Percentiles rank a stretch among this genome's conserved stretches.
phyloP scores from a whole-genome alignment of 2,329 filamentous ascomycete species.

The Pseudogymnoascus sp. region DNA sequence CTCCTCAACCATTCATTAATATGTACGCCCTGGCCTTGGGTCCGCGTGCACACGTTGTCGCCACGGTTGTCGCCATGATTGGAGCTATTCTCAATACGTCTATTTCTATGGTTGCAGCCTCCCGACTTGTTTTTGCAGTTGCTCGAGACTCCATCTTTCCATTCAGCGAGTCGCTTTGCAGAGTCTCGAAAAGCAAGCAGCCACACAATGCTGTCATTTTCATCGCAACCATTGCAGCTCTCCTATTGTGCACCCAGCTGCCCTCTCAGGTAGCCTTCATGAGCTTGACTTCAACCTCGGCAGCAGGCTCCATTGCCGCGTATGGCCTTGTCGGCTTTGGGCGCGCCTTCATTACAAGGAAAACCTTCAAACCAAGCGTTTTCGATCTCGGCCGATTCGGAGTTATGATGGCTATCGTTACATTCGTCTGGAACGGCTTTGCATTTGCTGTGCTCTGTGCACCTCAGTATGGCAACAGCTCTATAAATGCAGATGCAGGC shows the following conservation, averaged over 20 bases:
- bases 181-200: slow-evolving; percentile 12
- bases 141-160: slow-evolving; percentile 12
- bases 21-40: slow-evolving; percentile 17
- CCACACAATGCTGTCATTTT: slow-evolving; percentile 13
- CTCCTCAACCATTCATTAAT: slow-evolving; percentile 24
- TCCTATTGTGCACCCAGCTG: slow-evolving; percentile 12
- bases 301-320: slow-evolving; percentile 11
- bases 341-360: slow-evolving; percentile 13
- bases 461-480: slow-evolving; percentile 12
- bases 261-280: slow-evolving; percentile 12
- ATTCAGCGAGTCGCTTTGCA: slow-evolving; percentile 9
- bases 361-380: slow-evolving; percentile 11
- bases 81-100: slow-evolving; percentile 15
- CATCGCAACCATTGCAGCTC: slow-evolving; percentile 10
- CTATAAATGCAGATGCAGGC: slow-evolving; percentile 8
- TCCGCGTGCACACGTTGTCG: slow-evolving; percentile 16
- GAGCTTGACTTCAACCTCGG: slow-evolving; percentile 11
- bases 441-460: slow-evolving; percentile 12
- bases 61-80: slow-evolving; percentile 15
- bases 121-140: slow-evolving; percentile 12
- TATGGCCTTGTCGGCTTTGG: slow-evolving; percentile 12
- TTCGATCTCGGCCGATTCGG: slow-evolving; percentile 11
- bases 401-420: slow-evolving; percentile 9
- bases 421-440: slow-evolving; percentile 12
- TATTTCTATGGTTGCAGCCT: slow-evolving; percentile 13